Base-by-base conservation (phyloP, 495 filamentous ascomycete species). In the Aspergillus indologenus region DNA sequence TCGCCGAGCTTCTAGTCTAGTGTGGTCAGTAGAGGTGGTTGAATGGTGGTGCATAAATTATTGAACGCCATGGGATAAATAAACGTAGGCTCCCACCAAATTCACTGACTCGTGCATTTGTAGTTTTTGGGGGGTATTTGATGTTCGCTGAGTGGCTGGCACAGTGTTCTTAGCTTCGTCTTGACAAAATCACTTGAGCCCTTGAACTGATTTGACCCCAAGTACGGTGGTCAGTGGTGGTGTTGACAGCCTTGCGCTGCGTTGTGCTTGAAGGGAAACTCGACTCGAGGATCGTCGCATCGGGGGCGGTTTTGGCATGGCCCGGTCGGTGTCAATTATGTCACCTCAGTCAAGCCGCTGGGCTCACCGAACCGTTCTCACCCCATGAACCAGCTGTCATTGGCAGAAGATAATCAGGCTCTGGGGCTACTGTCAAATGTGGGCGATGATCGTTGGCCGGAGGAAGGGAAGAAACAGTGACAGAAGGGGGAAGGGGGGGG, bases 391-490 rank as follows among this genome's bases (percentile, higher is more conserved):
- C 22, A 5, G 0, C 7, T 50, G 12, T 50, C 9, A 50, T 50
- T 50, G 47, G 22, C 47, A 50, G 15, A 26, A 26, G 21, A 23
- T 22, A n/a, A 22, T 50, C 22, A 17, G 22, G 18, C 8, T 50
- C 21, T 29, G 23, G 23, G 48, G 48, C 48, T 24, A 15, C 48
- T 51, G 48, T 51, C 48, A 51, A 51, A 26, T 17, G 22, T 29
- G 9, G 48, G 48, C 15, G 48, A 51, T 31, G 48, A 51, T 51
- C 48, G 48, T 29, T 29, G 48, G 18, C 23, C 21, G 48, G 24
- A 18, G 48, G 18, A 19, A 29, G 2, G 23, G 29, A 51, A 18
- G 22, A 11, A 12, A 29, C n/a, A n/a, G n/a, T n/a, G n/a, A 29
- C 4, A 26, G 47, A 14, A 5, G 47, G 1, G 21, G 26, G n/a